phyloP scores from a whole-genome alignment of 768 basidiomycete species.

The Lanmaoa pseudosensibilis region DNA sequence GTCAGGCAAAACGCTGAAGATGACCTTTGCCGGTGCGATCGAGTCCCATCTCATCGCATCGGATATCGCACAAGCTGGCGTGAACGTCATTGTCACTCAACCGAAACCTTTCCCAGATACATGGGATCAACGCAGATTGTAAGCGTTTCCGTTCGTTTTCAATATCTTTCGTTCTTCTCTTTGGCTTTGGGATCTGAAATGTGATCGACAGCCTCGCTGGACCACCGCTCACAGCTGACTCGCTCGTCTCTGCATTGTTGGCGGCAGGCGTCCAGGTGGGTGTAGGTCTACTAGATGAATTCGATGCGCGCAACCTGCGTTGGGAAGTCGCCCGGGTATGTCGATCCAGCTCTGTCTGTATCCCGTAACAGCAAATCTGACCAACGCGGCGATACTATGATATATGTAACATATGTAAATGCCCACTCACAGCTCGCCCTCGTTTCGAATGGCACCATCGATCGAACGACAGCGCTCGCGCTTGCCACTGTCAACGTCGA shows the following conservation, averaged over 20 bases:
- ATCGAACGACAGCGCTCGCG: slow-evolving; percentile 34
- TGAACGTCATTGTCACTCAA: slow-evolving; percentile 71
- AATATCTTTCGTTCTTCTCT: neutral
- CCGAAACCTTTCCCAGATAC: slow-evolving; percentile 58
- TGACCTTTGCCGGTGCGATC: slow-evolving; percentile 61
- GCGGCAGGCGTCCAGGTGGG: slow-evolving; percentile 63
- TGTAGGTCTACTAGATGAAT: slow-evolving; percentile 44
- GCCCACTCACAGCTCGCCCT: slow-evolving; percentile 35
- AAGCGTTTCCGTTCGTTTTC: slow-evolving; percentile 20
- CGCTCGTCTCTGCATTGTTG: slow-evolving; percentile 53
- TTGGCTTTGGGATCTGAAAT: neutral
- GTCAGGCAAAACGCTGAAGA: slow-evolving; percentile 55
- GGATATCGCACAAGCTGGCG: slow-evolving; percentile 61
- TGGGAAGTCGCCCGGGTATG: slow-evolving; percentile 42
- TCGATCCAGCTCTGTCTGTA: neutral
- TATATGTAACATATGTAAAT: neutral
- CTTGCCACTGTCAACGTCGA: slow-evolving; percentile 45
- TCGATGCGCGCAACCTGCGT: slow-evolving; percentile 35
- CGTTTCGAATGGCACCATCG: slow-evolving; percentile 40
- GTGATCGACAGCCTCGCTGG: slow-evolving; percentile 55
- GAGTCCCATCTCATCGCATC: slow-evolving; percentile 68
- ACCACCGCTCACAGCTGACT: slow-evolving; percentile 61
- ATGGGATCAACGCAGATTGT: slow-evolving; percentile 72
- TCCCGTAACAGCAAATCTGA: neutral
- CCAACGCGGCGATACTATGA: neutral